Base-by-base conservation (phyloP, 495 filamentous ascomycete genomes). In the Talaromyces nanjingensis region DNA sequence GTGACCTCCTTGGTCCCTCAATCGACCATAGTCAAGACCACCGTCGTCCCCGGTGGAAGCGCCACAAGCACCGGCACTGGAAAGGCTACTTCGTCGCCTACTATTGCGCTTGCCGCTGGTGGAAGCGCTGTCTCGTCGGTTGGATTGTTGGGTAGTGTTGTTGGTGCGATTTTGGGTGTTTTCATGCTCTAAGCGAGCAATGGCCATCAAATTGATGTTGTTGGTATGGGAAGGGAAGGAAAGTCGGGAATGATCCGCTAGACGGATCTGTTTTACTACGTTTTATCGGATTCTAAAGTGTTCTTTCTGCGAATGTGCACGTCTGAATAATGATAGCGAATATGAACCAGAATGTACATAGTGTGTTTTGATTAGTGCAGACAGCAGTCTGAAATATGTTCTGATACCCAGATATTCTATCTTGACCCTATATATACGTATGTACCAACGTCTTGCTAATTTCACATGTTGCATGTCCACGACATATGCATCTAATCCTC, bases 11-110 rank as follows among this genome's bases (percentile, higher is more conserved):
- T 62, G n/a, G 20, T 62, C 52, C 60, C 60, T 5, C 60, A 53
- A 34, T 62, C 60, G 45, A 62, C 60, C n/a, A 33, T 62, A 18
- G 12, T 53, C 60, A 22, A 62, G 29, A 62, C 60, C 42, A 62
- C 60, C n/a, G 60, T 62, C 12, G 60, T 62, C 11, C 60, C 60
- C 4, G 45, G 14, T 22, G 24, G 24, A 4, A 11, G 7, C 29
- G 18, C 60, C 45, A 34, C 60, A 24, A 14, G 5, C 8, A 18
- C 59, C 16, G 24, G 39, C 16, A 25, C 60, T n/a, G 45, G 24
- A 47, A 12, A 34, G 33, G 9, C 60, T 14, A 34, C 45, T 54
- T 52, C 60, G 1, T 52, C 60, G n/a, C 42, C 60, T 31, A 49
- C 60, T n/a, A 47, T 66, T 45, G 37, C 56, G 16, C 29, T 37